These are phyloP conservation scores for Actinidia arguta DNA, from an alignment of 179 eudicot genomes.

Conservation along the genomic window DNA sequence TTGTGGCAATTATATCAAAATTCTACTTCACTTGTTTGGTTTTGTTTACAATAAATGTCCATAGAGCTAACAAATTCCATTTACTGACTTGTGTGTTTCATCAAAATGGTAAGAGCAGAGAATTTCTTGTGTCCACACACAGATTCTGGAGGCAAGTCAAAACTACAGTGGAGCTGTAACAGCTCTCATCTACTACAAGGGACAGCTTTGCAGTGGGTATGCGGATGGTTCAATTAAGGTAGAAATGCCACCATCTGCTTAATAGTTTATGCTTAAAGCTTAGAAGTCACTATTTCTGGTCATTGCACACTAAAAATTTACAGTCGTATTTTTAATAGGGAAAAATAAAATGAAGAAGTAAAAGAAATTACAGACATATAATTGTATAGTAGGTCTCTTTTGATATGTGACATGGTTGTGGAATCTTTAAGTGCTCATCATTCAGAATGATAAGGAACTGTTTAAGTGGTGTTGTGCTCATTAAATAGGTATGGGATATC, in stretches of 20 bases:
- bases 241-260: neutral
- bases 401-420: neutral
- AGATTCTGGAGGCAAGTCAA: conserved; percentile 47
- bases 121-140: conserved; percentile 69
- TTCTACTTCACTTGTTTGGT: neutral
- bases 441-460: neutral
- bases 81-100: neutral
- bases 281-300: neutral
- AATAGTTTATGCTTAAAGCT: too few relatives aligned
- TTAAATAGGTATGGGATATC: conserved; percentile 54
- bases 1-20: conserved; percentile 1
- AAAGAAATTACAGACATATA: neutral
- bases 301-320: neutral
- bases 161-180: conserved; percentile 55
- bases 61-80: conserved; percentile 16
- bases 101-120: conserved; percentile 40
- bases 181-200: conserved; percentile 60
- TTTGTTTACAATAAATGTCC: conserved; percentile 1
- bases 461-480: neutral
- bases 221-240: conserved; percentile 68
- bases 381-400: neutral
- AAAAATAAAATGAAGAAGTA: neutral
- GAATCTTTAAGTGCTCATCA: conserved; percentile 9
- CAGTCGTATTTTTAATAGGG: neutral
- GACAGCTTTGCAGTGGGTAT: conserved; percentile 59